These are phyloP conservation scores for Haplosporangium sp. DNA, from an alignment of 371 early-diverging fungal species.

Conservation along the genomic window DNA sequence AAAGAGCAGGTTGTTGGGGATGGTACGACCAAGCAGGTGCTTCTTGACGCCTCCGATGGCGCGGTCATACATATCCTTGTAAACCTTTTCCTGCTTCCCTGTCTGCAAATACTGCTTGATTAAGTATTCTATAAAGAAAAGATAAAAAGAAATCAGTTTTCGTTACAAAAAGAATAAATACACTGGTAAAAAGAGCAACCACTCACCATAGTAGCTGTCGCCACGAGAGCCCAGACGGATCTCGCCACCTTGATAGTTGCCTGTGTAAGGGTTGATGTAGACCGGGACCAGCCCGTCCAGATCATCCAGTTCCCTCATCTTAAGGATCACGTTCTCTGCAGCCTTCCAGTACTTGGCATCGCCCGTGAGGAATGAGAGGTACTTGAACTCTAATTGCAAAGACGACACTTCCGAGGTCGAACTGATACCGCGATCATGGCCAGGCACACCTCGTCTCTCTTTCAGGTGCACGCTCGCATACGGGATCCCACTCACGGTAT, in stretches of 20 bases:
- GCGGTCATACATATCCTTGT: conserved; percentile 76
- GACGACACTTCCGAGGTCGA: conserved; percentile 90
- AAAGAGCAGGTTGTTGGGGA: conserved; percentile 70
- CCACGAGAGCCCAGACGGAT: conserved; percentile 84
- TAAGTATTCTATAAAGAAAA: conserved; percentile 78
- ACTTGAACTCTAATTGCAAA: conserved; percentile 90
- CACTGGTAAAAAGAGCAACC: not conserved
- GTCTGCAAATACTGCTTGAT: conserved; percentile 89
- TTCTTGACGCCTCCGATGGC: conserved; percentile 79
- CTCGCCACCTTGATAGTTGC: conserved; percentile 62
- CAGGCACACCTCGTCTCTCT: conserved; percentile 48
- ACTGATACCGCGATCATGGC: conserved; percentile 58
- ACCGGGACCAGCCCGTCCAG: conserved; percentile 86
- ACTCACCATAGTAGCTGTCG: conserved; percentile 91
- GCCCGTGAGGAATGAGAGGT: conserved; percentile 80
- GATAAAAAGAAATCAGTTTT: not conserved
- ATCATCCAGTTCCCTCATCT: conserved; percentile 62
- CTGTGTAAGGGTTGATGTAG: conserved; percentile 63
- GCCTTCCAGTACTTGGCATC: conserved; percentile 76
- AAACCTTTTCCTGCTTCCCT: conserved; percentile 68
- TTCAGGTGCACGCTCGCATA: conserved; percentile 74
- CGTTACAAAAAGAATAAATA: not conserved
- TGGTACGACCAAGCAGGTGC: conserved; percentile 72
- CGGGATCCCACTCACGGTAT: conserved; percentile 81
- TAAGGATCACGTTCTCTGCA: conserved; percentile 75